phyloP scores from a whole-genome alignment of 305 asterid genomes.

The Coffea humblotiana region DNA sequence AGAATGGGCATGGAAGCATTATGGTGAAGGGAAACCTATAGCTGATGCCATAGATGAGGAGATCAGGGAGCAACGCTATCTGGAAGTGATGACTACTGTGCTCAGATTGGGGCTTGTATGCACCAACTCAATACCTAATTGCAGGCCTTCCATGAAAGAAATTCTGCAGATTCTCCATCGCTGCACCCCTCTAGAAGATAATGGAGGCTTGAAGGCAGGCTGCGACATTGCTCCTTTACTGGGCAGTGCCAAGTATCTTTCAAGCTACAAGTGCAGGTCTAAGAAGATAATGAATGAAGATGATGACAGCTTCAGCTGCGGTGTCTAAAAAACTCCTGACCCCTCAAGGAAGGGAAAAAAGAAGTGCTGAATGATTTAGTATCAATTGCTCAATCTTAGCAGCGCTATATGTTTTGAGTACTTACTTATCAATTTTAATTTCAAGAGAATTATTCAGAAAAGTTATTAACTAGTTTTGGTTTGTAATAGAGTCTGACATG shows the following conservation, averaged over 20 bases:
- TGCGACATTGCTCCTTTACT: slow-evolving; percentile 61
- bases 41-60: slow-evolving; percentile 49
- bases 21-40: slow-evolving; percentile 44
- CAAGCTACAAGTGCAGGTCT: slow-evolving; percentile 33
- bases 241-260: slow-evolving; percentile 33
- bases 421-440: neutral
- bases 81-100: slow-evolving; percentile 56
- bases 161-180: slow-evolving; percentile 56
- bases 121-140: slow-evolving; percentile 60
- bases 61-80: slow-evolving; percentile 44
- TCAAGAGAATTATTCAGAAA: neutral
- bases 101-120: slow-evolving; percentile 77
- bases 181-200: slow-evolving; percentile 29
- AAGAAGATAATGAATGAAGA: slow-evolving; percentile 25
- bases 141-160: slow-evolving; percentile 91
- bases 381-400: neutral
- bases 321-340: neutral
- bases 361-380: neutral
- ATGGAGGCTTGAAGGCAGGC: slow-evolving; percentile 27
- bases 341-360: neutral
- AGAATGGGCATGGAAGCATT: slow-evolving; percentile 91
- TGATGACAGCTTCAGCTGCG: slow-evolving; percentile 25
- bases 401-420: neutral
- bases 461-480: neutral
- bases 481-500: neutral